Evolutionary conservation across 2,329 filamentous ascomycete species (phyloP).

Genomic region (Sporothrix phasma): DNA sequence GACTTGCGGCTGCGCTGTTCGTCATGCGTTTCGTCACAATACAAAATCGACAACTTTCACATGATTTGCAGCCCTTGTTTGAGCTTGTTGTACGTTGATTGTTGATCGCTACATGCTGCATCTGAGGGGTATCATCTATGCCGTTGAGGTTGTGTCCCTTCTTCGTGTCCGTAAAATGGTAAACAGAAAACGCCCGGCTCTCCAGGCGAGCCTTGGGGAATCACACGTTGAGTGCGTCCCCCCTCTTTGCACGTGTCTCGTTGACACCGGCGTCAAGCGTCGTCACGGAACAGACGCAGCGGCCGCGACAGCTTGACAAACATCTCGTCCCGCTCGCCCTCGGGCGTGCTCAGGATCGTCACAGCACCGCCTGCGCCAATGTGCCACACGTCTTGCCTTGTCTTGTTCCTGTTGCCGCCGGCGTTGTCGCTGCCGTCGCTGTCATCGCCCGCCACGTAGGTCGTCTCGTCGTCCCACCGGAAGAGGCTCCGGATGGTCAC

Average conservation of each 20-base stretch:
- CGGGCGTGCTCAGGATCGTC: constrained; percentile 69
- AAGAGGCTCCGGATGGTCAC: constrained; percentile 83
- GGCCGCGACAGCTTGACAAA: constrained; percentile 58
- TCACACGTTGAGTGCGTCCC: constrained; percentile 15
- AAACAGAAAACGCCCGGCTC: constrained; percentile 2
- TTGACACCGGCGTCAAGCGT: background rate
- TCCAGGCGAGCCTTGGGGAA: background rate
- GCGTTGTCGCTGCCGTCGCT: background rate
- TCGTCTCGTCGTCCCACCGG: constrained; percentile 52
- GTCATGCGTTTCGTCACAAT: background rate
- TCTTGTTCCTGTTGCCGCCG: too few species aligned
- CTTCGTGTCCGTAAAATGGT: background rate
- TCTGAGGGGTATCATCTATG: constrained; percentile 9
- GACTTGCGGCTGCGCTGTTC: background rate
- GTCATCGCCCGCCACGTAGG: too few species aligned
- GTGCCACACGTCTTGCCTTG: constrained; percentile 55
- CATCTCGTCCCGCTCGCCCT: constrained; percentile 89
- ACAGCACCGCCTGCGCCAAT: constrained; percentile 87
- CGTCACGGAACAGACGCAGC: constrained; percentile 36
- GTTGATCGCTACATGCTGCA: background rate
- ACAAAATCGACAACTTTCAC: background rate
- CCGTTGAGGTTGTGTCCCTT: constrained; percentile 7
- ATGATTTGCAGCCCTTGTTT: too few species aligned
- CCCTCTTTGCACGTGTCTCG: background rate
- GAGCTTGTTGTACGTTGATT: too few species aligned